These are phyloP conservation scores for Filobasidium uniguttulatum DNA, from an alignment of 1,284 basidiomycete species.

Conservation along the genomic window DNA sequence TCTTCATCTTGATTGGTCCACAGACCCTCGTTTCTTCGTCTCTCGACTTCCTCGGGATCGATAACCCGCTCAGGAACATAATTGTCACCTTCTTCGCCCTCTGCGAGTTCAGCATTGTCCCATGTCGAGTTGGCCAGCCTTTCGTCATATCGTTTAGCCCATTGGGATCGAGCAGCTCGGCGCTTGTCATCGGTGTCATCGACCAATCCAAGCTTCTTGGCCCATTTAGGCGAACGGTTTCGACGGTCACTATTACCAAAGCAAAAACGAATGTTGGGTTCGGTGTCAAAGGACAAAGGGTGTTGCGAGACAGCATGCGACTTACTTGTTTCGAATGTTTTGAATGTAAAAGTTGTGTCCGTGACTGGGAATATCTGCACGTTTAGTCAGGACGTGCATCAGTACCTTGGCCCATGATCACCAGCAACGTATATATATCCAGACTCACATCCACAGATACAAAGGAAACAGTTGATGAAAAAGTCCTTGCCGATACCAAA, in stretches of 20 bases:
- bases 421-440: neutral
- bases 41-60: slow-evolving; percentile 20
- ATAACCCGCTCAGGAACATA: slow-evolving; percentile 25
- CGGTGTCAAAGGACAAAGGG: neutral
- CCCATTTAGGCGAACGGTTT: slow-evolving; percentile 86
- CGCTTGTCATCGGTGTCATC: slow-evolving; percentile 61
- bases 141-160: slow-evolving; percentile 75
- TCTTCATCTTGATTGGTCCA: slow-evolving; percentile 33
- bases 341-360: slow-evolving; percentile 80
- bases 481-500: slow-evolving; percentile 90
- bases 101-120: slow-evolving; percentile 57
- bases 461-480: slow-evolving; percentile 78
- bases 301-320: neutral
- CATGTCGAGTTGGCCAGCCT: slow-evolving; percentile 58
- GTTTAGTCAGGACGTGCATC: neutral
- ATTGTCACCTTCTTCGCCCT: slow-evolving; percentile 49
- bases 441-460: slow-evolving; percentile 71
- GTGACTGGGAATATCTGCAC: slow-evolving; percentile 36
- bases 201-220: slow-evolving; percentile 61
- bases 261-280: neutral
- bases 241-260: slow-evolving; percentile 49
- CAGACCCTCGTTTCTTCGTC: slow-evolving; percentile 26
- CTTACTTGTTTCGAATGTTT: slow-evolving; percentile 78
- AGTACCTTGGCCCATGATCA: neutral
- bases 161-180: slow-evolving; percentile 63